A percentile compares a stretch with the other conserved stretches of the same genome.
Conservation (phyloP, 768 basidiomycete species). For the Kwoniella sp. region DNA sequence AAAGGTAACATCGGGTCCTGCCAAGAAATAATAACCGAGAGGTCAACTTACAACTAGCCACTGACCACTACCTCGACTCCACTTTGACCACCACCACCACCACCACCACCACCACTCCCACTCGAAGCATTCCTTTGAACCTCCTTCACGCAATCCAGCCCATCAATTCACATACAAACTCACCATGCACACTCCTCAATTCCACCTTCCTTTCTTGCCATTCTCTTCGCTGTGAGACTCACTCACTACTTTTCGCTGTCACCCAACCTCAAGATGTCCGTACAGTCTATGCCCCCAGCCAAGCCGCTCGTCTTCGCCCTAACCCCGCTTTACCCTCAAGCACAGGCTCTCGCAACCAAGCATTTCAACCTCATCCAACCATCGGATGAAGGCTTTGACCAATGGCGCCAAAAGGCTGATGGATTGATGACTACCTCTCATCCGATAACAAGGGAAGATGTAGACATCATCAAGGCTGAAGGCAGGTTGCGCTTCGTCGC, state of each 20-base stretch:
- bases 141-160: too few relatives aligned
- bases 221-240: too few relatives aligned
- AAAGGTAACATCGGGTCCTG: too few relatives aligned
- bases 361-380: constrained; percentile 12
- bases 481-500: constrained; percentile 23
- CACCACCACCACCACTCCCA: too few relatives aligned
- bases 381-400: background rate
- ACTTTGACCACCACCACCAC: too few relatives aligned
- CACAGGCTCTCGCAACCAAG: constrained; percentile 7
- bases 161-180: too few relatives aligned
- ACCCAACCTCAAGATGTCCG: background rate
- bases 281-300: background rate
- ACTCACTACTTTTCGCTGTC: too few relatives aligned
- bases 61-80: too few relatives aligned
- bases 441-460: constrained; percentile 6
- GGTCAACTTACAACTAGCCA: too few relatives aligned
- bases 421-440: constrained; percentile 4
- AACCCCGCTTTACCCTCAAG: constrained; percentile 12
- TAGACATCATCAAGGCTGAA: constrained; percentile 3
- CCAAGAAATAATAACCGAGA: too few relatives aligned
- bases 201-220: background rate
- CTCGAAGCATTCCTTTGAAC: too few relatives aligned
- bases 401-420: constrained; percentile 5
- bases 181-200: too few relatives aligned
- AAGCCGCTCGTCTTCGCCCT: constrained; percentile 12